Conservation (phyloP, 176 grass and related monocot genomes). For the Calamus simplicifolius region DNA sequence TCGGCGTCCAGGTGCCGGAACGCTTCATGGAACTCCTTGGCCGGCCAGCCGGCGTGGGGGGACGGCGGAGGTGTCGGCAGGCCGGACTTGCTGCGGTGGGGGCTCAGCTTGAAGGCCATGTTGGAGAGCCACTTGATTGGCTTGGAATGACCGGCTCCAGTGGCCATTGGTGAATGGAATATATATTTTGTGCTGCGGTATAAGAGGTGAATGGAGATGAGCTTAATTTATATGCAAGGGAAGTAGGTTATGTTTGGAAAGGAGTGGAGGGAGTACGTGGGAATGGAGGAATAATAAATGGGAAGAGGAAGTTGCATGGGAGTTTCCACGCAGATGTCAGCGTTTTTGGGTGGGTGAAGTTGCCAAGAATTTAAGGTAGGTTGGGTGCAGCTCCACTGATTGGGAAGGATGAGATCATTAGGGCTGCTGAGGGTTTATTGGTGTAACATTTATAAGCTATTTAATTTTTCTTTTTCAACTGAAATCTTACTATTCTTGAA, state of each 20-base stretch:
- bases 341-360: constrained; percentile 6
- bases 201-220: neutral
- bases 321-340: neutral
- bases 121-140: constrained; percentile 11
- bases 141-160: neutral
- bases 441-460: too few relatives aligned
- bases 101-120: neutral
- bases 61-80: neutral
- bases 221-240: neutral
- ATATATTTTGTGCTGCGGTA: neutral
- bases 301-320: constrained; percentile 7
- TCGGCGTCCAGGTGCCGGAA: constrained; percentile 8
- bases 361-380: neutral
- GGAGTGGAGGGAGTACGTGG: neutral
- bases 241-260: neutral
- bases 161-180: neutral
- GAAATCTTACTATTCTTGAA: too few relatives aligned
- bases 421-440: too few relatives aligned
- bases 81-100: neutral
- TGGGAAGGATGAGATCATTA: neutral
- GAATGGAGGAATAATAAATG: too few relatives aligned
- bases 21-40: neutral
- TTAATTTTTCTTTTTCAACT: too few relatives aligned
- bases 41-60: neutral
- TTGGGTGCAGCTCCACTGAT: neutral